Conservation (phyloP, 192 early-diverging fungal genomes). For the Diversispora eburnea region DNA sequence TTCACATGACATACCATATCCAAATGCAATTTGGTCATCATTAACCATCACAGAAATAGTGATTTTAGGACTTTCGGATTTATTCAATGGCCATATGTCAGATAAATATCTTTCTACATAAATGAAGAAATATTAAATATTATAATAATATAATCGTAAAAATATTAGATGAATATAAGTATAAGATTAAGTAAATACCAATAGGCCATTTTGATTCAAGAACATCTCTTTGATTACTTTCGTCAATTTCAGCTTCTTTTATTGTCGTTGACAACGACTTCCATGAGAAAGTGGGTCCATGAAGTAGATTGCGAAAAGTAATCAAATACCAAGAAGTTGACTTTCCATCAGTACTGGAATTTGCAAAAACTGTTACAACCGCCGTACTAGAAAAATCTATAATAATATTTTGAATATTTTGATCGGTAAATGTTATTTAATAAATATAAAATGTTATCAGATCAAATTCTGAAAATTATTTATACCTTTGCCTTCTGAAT, state of each 20-base stretch:
- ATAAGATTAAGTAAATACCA: neutral
- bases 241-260: neutral
- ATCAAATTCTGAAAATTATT: too few species aligned
- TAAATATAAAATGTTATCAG: too few species aligned
- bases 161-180: neutral
- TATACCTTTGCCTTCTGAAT: too few species aligned
- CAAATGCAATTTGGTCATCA: conserved; percentile 61
- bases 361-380: conserved; percentile 3
- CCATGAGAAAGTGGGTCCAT: conserved; percentile 8
- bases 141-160: neutral
- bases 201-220: conserved; percentile 6
- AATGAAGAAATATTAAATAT: neutral
- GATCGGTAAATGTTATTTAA: neutral
- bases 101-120: conserved; percentile 30
- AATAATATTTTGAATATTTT: neutral
- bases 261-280: neutral
- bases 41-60: conserved; percentile 48
- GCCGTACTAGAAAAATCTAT: neutral
- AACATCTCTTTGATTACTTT: neutral
- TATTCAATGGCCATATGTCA: conserved; percentile 37
- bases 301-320: conserved; percentile 7
- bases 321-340: conserved; percentile 13
- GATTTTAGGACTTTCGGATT: conserved; percentile 29
- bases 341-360: conserved; percentile 6
- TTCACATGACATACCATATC: conserved; percentile 49